phyloP scores from a whole-genome alignment of 2,329 filamentous ascomycete species.

The Bertia moriformis region DNA sequence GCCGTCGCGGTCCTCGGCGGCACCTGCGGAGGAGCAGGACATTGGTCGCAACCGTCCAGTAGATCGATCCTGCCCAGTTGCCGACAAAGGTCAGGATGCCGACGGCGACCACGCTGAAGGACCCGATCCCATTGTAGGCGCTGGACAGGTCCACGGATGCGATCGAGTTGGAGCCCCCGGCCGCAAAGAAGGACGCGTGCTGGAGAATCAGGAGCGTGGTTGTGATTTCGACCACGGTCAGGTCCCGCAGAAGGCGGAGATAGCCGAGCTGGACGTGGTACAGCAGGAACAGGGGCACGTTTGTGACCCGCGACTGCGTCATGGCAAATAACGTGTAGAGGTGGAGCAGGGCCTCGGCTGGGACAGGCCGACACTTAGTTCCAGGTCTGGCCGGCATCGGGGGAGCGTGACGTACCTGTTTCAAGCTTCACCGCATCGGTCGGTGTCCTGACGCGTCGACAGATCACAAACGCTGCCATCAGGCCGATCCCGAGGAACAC shows the following conservation, averaged over 20 bases:
- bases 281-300: conserved; percentile 71
- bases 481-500: conserved; percentile 32
- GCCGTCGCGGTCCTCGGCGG: conserved; percentile 4
- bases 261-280: conserved; percentile 48
- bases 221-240: conserved; percentile 43
- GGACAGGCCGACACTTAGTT: too few species aligned
- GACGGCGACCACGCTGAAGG: conserved; percentile 69
- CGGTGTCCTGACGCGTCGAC: too few species aligned
- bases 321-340: conserved; percentile 66
- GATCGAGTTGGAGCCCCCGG: conserved; percentile 85
- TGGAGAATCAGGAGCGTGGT: conserved; percentile 64
- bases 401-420: too few species aligned
- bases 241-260: conserved; percentile 28
- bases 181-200: conserved; percentile 73
- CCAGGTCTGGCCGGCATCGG: too few species aligned
- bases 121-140: conserved; percentile 80
- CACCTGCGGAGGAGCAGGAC: conserved; percentile 33
- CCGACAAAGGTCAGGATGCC: conserved; percentile 71
- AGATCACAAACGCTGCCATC: too few species aligned
- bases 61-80: conserved; percentile 86
- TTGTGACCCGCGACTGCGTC: conserved; percentile 73
- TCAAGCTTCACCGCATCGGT: background rate
- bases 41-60: conserved; percentile 61
- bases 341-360: conserved; percentile 42
- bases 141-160: conserved; percentile 89